phyloP scores from a whole-genome alignment of 1,284 basidiomycete genomes.

The Caloboletus firmus region DNA sequence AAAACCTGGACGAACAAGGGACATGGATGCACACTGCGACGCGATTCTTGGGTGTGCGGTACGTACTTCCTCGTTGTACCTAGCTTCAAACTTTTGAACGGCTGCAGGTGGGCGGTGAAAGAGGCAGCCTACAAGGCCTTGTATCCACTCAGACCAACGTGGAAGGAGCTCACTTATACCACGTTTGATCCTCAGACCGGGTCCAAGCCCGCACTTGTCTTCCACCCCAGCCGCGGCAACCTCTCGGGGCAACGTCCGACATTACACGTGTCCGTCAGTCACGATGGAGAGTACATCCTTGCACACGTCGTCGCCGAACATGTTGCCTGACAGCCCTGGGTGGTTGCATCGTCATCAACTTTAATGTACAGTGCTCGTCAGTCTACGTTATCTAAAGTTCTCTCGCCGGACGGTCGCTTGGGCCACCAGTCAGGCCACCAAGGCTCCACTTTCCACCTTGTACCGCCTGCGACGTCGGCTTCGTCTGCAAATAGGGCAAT shows the following conservation, averaged over 20 bases:
- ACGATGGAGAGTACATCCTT: conserved; percentile 83
- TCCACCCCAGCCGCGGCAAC: conserved; percentile 33
- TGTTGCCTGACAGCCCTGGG: neutral
- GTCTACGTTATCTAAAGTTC: conserved; percentile 21
- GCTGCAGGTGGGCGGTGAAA: conserved; percentile 78
- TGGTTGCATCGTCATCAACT: neutral
- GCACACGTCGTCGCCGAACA: conserved; percentile 70
- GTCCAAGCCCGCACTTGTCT: conserved; percentile 54
- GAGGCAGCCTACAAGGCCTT: conserved; percentile 91
- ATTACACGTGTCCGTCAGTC: conserved; percentile 72
- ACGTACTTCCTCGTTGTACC: conserved; percentile 3
- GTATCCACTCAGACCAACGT: conserved; percentile 67
- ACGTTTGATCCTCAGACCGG: conserved; percentile 33
- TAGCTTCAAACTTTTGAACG: neutral
- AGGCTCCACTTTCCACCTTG: conserved; percentile 48
- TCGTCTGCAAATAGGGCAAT: conserved; percentile 17
- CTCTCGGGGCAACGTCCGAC: conserved; percentile 18
- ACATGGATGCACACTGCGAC: conserved; percentile 3
- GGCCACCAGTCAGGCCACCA: conserved; percentile 79
- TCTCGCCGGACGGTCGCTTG: conserved; percentile 17
- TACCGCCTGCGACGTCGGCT: conserved; percentile 24
- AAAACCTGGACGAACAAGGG: conserved; percentile 19
- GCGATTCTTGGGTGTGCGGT: conserved; percentile 70
- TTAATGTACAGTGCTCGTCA: conserved; percentile 10
- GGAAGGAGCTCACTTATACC: conserved; percentile 72